Conservation (phyloP, 352 stramenopile genomes). For the Pelagophyceae sp. region DNA sequence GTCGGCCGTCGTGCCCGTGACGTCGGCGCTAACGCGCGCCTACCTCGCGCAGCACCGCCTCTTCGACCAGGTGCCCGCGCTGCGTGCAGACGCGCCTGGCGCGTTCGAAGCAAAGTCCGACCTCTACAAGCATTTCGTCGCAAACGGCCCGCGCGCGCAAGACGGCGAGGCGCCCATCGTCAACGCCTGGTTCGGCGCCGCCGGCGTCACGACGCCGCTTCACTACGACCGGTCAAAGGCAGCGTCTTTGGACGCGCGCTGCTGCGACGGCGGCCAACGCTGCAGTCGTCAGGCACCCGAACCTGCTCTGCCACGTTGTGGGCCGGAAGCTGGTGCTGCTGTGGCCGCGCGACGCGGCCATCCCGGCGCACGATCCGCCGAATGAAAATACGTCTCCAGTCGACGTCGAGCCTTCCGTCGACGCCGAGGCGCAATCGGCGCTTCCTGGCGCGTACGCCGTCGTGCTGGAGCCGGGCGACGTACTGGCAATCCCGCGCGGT, state of each 20-base stretch:
- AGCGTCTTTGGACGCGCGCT: too few relatives aligned
- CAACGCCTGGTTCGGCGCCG: constrained; percentile 47
- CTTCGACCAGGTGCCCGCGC: constrained; percentile 41
- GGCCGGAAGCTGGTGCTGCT: constrained; percentile 45
- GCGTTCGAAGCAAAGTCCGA: background rate
- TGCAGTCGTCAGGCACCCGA: too few relatives aligned
- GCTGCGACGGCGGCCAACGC: too few relatives aligned
- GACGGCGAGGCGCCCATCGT: constrained; percentile 22
- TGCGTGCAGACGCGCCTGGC: constrained; percentile 20
- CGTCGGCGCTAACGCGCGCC: constrained; percentile 22
- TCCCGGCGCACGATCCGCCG: background rate
- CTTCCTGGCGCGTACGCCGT: constrained; percentile 23
- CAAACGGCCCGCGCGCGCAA: background rate
- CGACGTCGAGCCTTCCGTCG: background rate
- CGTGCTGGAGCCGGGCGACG: constrained; percentile 44
- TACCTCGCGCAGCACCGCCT: constrained; percentile 50
- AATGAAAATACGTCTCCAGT: constrained; percentile 1
- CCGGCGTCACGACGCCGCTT: constrained; percentile 44
- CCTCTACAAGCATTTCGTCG: background rate
- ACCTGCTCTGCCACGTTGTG: constrained; percentile 46
- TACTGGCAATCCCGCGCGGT: constrained; percentile 46
- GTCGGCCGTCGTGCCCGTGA: background rate
- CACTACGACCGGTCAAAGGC: constrained; percentile 51
- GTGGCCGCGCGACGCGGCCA: constrained; percentile 14
- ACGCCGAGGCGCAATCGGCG: background rate